phyloP scores from a whole-genome alignment of 2,329 filamentous ascomycete species.

The Penicillium sp. region DNA sequence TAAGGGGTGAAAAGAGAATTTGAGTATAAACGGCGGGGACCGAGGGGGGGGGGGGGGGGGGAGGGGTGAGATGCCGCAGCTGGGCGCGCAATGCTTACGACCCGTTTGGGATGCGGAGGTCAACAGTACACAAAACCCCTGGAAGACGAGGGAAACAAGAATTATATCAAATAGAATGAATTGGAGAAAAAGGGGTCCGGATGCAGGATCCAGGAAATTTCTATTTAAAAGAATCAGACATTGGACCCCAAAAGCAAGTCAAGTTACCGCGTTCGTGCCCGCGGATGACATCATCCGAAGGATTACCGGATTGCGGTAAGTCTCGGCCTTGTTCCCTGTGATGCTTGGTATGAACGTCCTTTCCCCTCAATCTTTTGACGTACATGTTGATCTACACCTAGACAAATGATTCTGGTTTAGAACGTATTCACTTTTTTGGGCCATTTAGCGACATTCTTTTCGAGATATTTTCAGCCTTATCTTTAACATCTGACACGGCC shows the following conservation, averaged over 20 bases:
- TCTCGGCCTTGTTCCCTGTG: not conserved
- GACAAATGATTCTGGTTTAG: too few species aligned
- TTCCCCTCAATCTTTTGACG: not conserved
- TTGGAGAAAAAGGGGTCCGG: too few species aligned
- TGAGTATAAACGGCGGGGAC: conserved; percentile 1
- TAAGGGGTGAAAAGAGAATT: not conserved
- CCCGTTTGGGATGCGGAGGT: too few species aligned
- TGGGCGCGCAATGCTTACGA: too few species aligned
- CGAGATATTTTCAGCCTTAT: not conserved
- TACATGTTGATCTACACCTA: not conserved
- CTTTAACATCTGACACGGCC: not conserved
- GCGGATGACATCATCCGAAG: not conserved
- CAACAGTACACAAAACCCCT: too few species aligned
- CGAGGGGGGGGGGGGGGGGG: not conserved
- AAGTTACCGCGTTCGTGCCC: not conserved
- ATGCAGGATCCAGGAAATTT: too few species aligned
- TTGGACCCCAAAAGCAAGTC: not conserved
- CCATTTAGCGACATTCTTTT: not conserved
- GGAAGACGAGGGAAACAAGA: too few species aligned
- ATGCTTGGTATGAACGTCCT: not conserved
- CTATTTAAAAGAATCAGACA: too few species aligned
- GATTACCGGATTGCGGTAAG: not conserved
- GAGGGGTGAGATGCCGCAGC: not conserved
- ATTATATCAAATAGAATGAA: too few species aligned
- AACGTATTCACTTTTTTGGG: not conserved